Conservation (phyloP, 2,329 filamentous ascomycete species). For the Nothophoma quercina region DNA sequence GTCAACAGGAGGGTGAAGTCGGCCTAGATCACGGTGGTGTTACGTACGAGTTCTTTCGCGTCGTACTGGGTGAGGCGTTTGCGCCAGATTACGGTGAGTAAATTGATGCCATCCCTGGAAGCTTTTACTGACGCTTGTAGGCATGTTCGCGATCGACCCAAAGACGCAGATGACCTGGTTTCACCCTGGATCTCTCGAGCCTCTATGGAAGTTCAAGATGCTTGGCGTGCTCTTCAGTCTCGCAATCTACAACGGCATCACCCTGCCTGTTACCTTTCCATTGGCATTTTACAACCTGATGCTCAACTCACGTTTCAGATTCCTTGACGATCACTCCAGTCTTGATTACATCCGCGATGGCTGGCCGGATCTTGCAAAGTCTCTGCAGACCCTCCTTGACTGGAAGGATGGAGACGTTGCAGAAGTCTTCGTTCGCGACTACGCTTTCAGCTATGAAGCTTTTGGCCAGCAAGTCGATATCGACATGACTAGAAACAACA, state of each 20-base stretch:
- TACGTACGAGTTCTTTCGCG: constrained; percentile 93
- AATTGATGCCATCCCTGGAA: neutral
- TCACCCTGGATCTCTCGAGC: constrained; percentile 79
- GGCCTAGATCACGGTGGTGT: constrained; percentile 94
- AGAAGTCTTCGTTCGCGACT: constrained; percentile 83
- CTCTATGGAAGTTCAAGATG: constrained; percentile 88
- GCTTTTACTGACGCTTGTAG: constrained; percentile 38
- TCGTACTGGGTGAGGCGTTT: constrained; percentile 81
- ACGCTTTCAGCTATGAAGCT: constrained; percentile 78
- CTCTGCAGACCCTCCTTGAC: constrained; percentile 74
- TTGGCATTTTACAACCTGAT: constrained; percentile 83
- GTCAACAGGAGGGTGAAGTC: constrained; percentile 80
- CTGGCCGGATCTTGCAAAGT: constrained; percentile 82
- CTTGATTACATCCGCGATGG: constrained; percentile 84
- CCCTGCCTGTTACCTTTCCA: constrained; percentile 88
- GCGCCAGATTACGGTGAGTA: constrained; percentile 73
- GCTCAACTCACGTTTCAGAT: constrained; percentile 71
- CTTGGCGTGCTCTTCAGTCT: constrained; percentile 87
- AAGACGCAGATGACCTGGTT: constrained; percentile 88
- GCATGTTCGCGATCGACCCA: constrained; percentile 80
- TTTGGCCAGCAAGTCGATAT: constrained; percentile 63
- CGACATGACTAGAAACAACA: constrained; percentile 56
- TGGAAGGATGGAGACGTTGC: constrained; percentile 84
- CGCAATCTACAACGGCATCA: constrained; percentile 91
- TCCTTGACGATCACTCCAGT: constrained; percentile 41